A percentile compares a stretch with the other conserved stretches of the same genome.
Evolutionary conservation across 192 early-diverging fungal species (phyloP).

Genomic region (Coemansia guatemalensis): DNA sequence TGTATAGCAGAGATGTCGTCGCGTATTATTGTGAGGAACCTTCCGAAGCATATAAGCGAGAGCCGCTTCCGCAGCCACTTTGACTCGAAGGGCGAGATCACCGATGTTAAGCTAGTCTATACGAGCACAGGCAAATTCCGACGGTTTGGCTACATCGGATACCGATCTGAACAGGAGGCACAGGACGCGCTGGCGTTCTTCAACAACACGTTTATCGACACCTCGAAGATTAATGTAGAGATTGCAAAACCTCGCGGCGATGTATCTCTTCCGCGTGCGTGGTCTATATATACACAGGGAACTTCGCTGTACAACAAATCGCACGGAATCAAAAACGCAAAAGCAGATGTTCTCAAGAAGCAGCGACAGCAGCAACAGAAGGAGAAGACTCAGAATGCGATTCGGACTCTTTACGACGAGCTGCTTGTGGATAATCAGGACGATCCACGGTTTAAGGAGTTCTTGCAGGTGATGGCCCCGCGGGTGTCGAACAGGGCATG

Average conservation of each 20-base stretch:
- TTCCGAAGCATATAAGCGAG: slow-evolving; percentile 87
- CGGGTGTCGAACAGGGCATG: slow-evolving; percentile 77
- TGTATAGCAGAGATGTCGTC: slow-evolving; percentile 31
- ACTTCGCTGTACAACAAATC: slow-evolving; percentile 68
- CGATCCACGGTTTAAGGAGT: slow-evolving; percentile 86
- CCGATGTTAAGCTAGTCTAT: slow-evolving; percentile 87
- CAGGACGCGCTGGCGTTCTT: slow-evolving; percentile 79
- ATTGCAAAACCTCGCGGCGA: slow-evolving; percentile 88
- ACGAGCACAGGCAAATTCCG: slow-evolving; percentile 65
- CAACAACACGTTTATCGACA: slow-evolving; percentile 91
- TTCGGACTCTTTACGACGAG: slow-evolving; percentile 43
- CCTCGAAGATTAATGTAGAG: slow-evolving; percentile 83
- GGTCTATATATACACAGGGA: slow-evolving; percentile 87
- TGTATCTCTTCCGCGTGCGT: slow-evolving; percentile 77
- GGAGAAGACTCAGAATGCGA: slow-evolving; percentile 48
- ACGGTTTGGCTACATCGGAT: slow-evolving; percentile 93
- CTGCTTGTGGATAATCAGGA: slow-evolving; percentile 57
- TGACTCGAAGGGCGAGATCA: slow-evolving; percentile 78
- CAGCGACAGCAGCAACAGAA: slow-evolving; percentile 15
- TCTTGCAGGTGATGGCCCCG: slow-evolving; percentile 86
- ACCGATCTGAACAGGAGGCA: slow-evolving; percentile 83
- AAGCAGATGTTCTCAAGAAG: slow-evolving; percentile 7
- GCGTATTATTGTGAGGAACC: slow-evolving; percentile 93
- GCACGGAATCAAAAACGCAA: slow-evolving; percentile 18
- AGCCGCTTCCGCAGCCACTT: slow-evolving; percentile 89